Evolutionary conservation across 208 protist genomes (phyloP).

Genomic region (Acanthamoeba royreba): DNA sequence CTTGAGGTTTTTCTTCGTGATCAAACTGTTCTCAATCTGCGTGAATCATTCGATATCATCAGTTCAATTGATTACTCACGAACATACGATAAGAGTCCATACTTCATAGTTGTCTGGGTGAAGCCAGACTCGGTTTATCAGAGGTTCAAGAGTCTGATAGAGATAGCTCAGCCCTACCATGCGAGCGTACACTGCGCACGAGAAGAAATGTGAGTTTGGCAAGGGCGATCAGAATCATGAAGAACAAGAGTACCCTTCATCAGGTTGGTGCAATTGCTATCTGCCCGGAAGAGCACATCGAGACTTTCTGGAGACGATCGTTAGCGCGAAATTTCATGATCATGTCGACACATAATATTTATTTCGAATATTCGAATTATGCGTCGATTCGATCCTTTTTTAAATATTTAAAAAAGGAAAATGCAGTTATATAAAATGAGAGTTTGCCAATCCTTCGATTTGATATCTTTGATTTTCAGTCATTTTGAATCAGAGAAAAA

Average conservation of each 20-base stretch:
- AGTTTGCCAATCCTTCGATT: too few species aligned
- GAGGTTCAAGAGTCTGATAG: neutral
- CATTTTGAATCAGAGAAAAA: too few species aligned
- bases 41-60: too few species aligned
- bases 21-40: neutral
- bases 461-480: too few species aligned
- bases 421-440: too few species aligned
- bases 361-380: too few species aligned
- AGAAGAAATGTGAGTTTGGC: neutral
- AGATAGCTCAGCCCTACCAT: constrained; percentile 8
- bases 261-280: constrained; percentile 11
- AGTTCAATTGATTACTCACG: too few species aligned
- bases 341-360: too few species aligned
- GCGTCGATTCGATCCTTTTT: too few species aligned
- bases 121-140: neutral
- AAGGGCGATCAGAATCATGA: neutral
- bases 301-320: neutral
- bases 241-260: neutral
- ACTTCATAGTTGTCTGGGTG: constrained; percentile 11
- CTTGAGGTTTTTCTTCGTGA: neutral
- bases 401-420: too few species aligned
- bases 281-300: neutral
- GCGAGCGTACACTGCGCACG: neutral
- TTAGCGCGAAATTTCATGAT: too few species aligned
- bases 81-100: neutral